Base-by-base conservation (phyloP, 2,329 filamentous ascomycete genomes). In the Cordyceps cicadae region DNA sequence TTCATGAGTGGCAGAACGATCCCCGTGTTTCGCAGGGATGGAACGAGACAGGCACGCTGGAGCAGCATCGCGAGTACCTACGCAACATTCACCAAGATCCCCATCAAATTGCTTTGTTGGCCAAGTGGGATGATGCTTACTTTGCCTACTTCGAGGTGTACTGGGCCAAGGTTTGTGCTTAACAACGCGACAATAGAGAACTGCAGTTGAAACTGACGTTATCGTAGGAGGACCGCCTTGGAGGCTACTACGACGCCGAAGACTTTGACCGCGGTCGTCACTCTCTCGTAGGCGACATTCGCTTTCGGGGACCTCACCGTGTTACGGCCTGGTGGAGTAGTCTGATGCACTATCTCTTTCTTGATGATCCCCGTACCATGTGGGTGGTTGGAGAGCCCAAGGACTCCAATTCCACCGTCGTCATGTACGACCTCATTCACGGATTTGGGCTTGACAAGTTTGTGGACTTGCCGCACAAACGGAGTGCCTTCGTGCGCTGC, bases 61-160 rank as follows among this genome's bases (percentile, higher is more conserved):
- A 90, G 34, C 81, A 92, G 71, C 89, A 92, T 72, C 81, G 84
- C 63, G 81, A 85, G 67, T 92, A 93, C 71, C 79, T 92, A 56
- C 79, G 81, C 34, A 81, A 82, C 64, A 79, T 88, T 59, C 84
- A 90, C 67, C 80, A 83, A 50, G 89, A 92, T 70, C 84, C 87
- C 32, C 89, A 92, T 72, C 83, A 87, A 63, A 75, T 91, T 57
- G 83, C 86, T 26, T 76, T 92, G 51, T 77, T 92, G 62, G 89
- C 85, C 7, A 81, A 81, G 29, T 93, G 90, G 70, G 82, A 92
- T 60, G 86, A 88, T 34, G 80, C 79, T 2, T 81, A 77, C 53
- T 92, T 92, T 70, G 86, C 87, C 0, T 92, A 92, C 70, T 92
- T 89, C 69, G 89, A 93, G 71, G 77, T 92, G 1, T 92, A 90